phyloP scores from a whole-genome alignment of 106 monocot genomes.

The Allium fistulosum region DNA sequence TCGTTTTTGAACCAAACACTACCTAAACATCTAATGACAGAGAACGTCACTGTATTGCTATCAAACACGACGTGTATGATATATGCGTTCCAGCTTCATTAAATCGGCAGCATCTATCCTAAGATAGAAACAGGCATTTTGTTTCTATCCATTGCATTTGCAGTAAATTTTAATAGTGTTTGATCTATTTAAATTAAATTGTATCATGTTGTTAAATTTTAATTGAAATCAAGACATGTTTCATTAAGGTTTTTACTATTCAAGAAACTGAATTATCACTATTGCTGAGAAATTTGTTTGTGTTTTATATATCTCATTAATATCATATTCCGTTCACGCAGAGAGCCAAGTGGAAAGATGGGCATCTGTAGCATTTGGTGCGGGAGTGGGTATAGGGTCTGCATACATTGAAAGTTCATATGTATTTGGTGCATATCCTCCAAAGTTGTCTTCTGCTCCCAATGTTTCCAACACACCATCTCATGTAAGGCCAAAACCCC shows the following conservation, averaged over 20 bases:
- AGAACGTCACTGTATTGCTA: no score
- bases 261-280: no score
- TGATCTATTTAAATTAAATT: neutral
- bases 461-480: neutral
- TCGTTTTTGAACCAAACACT: no score
- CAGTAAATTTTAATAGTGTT: constrained; percentile 2
- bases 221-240: no score
- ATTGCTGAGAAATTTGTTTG: no score
- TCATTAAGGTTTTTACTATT: no score
- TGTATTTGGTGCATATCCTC: constrained; percentile 15
- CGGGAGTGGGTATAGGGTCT: constrained; percentile 15
- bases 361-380: constrained; percentile 27
- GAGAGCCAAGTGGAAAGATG: constrained; percentile 17
- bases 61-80: neutral
- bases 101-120: neutral
- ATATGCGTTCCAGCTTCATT: neutral
- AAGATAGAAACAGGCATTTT: neutral
- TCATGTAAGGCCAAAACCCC: constrained; percentile 7
- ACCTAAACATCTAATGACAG: no score
- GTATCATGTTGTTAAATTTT: neutral
- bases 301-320: neutral
- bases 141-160: neutral
- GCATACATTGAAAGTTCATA: constrained; percentile 23
- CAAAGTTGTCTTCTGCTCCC: constrained; percentile 6
- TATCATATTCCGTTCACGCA: neutral